Base-by-base conservation (phyloP, 176 grass and related monocot genomes). In the Alloteropsis semialata region DNA sequence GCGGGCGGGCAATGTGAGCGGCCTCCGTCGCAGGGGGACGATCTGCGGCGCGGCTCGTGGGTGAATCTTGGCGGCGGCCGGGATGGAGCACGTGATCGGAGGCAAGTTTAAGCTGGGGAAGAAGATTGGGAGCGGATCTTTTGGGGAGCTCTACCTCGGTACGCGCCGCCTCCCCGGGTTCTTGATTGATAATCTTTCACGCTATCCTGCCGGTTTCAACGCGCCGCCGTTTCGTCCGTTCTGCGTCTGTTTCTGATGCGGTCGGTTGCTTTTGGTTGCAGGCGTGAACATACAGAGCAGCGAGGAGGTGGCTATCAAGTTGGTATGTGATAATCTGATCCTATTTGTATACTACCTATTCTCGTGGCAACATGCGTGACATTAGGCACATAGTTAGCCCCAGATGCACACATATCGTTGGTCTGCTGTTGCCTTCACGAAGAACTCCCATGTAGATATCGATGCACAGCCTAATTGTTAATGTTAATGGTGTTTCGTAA, bases 1-100 rank as follows among this genome's bases (percentile, higher is more conserved):
- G 60, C 80, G 58, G n/a, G 37, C 55, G 58, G 89, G 84, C 84
- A 90, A 90, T 90, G 89, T 80, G 84, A 79, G 55, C 55, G 80
- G 42, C 4, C 38, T 44, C 28, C 66, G 1, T 67, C 48, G 33
- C 44, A 32, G 27, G 22, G 32, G 43, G 19, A 76, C 80, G 74
- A 83, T 90, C 46, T 69, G 48, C 16, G 57, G 66, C 19, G 46
- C 84, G 57, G 41, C 68, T 32, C 25, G 43, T 69, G 74, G 74
- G 66, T 54, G 74, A 90, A 45, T 84, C 84, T 67, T 34, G 75
- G 53, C 49, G 53, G 55, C 55, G n/a, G 55, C 75, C 4, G 87
- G 65, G 58, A 98, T 98, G 95, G 95, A 95, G 30, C 93, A 92
- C 72, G 72, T 95, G 49, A 80, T 98, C 44, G 95, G 92, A 46